Evolutionary conservation across 139 green algal genomes (phyloP).

Genomic region (Asterochloris erici): DNA sequence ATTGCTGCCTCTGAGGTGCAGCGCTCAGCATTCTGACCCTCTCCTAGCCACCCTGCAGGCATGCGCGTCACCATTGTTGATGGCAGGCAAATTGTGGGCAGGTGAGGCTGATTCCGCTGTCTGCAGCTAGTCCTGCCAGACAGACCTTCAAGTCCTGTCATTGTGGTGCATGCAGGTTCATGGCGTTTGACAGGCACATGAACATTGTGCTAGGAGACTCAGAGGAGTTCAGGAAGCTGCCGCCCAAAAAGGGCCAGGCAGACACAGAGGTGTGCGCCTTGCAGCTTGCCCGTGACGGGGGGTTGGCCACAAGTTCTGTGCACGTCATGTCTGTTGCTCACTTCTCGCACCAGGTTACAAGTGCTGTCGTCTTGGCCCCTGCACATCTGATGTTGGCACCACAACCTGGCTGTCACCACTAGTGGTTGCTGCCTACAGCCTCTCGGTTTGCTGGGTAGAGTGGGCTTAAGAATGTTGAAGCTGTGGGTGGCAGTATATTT

Average conservation of each 20-base stretch:
- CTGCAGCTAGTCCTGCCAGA: background rate
- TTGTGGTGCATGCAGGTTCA: constrained; percentile 72
- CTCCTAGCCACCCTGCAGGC: constrained; percentile 43
- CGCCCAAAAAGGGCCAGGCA: constrained; percentile 87
- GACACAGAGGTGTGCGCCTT: constrained; percentile 67
- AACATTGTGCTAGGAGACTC: constrained; percentile 97
- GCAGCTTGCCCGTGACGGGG: too few relatives aligned
- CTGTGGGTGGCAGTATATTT: too few relatives aligned
- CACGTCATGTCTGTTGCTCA: too few relatives aligned
- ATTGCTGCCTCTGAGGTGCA: background rate
- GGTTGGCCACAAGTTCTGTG: too few relatives aligned
- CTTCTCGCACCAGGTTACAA: too few relatives aligned
- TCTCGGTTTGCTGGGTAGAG: too few relatives aligned
- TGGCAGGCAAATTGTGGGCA: constrained; percentile 88
- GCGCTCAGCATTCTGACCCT: background rate
- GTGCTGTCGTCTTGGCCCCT: too few relatives aligned
- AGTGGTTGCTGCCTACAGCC: too few relatives aligned
- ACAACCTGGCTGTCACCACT: too few relatives aligned
- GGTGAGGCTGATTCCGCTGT: constrained; percentile 40
- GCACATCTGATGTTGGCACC: too few relatives aligned
- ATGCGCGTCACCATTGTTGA: constrained; percentile 87
- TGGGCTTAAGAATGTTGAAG: too few relatives aligned
- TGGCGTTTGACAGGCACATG: constrained; percentile 99
- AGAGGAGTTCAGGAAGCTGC: constrained; percentile 93
- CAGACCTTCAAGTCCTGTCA: background rate